Percentiles rank a stretch among this genome's conserved stretches.
Conservation (phyloP, 164 flowering plant genomes). For the Echeveria elegans region DNA sequence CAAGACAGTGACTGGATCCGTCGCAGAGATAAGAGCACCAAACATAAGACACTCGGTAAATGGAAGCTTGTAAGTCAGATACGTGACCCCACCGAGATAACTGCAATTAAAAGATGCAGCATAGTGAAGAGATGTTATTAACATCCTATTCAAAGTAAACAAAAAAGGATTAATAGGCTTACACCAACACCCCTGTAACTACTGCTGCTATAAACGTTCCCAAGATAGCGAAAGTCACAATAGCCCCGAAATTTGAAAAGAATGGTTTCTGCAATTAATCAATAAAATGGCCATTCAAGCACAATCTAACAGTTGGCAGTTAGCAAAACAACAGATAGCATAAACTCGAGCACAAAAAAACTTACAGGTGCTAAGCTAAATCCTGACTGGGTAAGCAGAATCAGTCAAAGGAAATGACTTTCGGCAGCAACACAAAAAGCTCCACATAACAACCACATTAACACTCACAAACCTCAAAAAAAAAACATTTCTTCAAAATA, state of each 20-base stretch:
- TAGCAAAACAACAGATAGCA: neutral
- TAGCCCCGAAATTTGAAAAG: conserved; percentile 96
- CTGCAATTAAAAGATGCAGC: conserved; percentile 28
- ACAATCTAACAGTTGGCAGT: neutral
- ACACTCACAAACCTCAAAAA: neutral
- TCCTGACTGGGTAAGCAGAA: conserved; percentile 72
- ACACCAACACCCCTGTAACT: conserved; percentile 89
- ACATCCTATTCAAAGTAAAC: neutral
- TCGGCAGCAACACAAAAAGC: no score
- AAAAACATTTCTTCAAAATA: conserved; percentile 1
- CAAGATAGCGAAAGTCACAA: conserved; percentile 87
- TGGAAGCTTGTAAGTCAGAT: conserved; percentile 86
- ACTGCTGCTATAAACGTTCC: conserved; percentile 91
- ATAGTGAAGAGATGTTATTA: conserved; percentile 1
- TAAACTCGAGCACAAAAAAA: conserved; percentile 6
- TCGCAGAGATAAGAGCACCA: conserved; percentile 98
- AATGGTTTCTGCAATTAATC: conserved; percentile 74
- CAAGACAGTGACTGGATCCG: conserved; percentile 98
- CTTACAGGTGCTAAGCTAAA: conserved; percentile 95
- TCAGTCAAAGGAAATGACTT: conserved; percentile 69
- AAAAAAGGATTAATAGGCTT: conserved; percentile 15
- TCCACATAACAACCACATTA: neutral
- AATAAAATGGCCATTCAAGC: neutral
- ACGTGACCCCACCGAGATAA: conserved; percentile 86
- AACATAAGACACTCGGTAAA: conserved; percentile 95